Conservation (phyloP, 2,329 filamentous ascomycete species). For the Cladosporium sp. region DNA sequence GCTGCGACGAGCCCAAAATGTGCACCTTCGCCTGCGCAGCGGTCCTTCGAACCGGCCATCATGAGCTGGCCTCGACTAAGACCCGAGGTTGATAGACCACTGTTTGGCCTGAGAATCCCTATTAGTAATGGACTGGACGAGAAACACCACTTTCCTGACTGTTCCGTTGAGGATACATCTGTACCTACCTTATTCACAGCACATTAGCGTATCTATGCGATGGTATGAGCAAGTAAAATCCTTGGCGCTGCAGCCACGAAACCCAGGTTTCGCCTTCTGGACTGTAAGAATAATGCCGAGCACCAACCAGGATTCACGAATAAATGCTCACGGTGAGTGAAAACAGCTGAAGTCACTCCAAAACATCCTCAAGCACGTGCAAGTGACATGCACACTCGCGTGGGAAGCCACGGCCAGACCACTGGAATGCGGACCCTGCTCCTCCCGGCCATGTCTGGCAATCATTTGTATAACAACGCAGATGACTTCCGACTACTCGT, state of each 20-base stretch:
- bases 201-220: not conserved
- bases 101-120: no score
- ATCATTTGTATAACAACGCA: not conserved
- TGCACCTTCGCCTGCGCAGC: no score
- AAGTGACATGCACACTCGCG: not conserved
- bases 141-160: no score
- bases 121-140: no score
- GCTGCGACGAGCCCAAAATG: no score
- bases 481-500: not conserved
- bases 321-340: conserved; percentile 2
- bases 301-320: not conserved
- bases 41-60: no score
- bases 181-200: no score
- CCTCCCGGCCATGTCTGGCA: not conserved
- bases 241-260: conserved; percentile 11
- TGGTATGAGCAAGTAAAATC: conserved; percentile 9
- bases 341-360: not conserved
- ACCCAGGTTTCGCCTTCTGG: not conserved
- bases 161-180: no score
- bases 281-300: not conserved
- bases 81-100: no score
- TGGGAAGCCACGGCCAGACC: conserved; percentile 4
- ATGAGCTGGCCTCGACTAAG: no score
- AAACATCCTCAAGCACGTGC: not conserved
- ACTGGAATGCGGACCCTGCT: conserved; percentile 4